Evolutionary conservation across 768 basidiomycete species (phyloP).

Genomic region (Serendipita indica): DNA sequence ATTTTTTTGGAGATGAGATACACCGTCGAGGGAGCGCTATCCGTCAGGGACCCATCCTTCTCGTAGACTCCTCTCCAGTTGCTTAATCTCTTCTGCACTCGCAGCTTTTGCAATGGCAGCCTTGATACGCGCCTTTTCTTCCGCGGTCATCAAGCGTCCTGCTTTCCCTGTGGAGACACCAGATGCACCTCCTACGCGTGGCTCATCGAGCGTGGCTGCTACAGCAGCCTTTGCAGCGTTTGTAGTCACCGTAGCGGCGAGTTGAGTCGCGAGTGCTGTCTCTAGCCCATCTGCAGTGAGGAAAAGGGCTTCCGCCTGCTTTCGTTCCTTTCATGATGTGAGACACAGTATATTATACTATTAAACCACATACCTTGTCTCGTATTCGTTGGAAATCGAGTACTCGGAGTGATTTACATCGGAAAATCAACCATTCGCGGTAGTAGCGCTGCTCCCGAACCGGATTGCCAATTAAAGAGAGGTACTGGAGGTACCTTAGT

Average conservation of each 20-base stretch:
- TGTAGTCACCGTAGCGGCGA: slow-evolving; percentile 58
- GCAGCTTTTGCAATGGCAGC: slow-evolving; percentile 82
- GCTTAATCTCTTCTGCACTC: slow-evolving; percentile 77
- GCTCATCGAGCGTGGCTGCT: slow-evolving; percentile 51
- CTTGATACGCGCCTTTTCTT: slow-evolving; percentile 77
- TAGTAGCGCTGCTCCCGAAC: slow-evolving; percentile 89
- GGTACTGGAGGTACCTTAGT: slow-evolving; percentile 53
- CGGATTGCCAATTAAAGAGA: slow-evolving; percentile 69
- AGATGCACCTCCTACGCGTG: slow-evolving; percentile 34
- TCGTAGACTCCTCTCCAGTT: slow-evolving; percentile 62
- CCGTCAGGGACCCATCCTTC: slow-evolving; percentile 65
- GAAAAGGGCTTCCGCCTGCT: slow-evolving; percentile 59
- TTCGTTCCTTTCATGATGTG: slow-evolving; percentile 52
- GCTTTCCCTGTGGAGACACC: slow-evolving; percentile 37
- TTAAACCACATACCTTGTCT: slow-evolving; percentile 56
- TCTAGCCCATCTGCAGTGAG: slow-evolving; percentile 63
- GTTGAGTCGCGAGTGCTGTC: slow-evolving; percentile 64
- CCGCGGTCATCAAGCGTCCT: slow-evolving; percentile 79
- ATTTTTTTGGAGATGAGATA: too few species aligned
- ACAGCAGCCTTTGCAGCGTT: slow-evolving; percentile 45
- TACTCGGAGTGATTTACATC: slow-evolving; percentile 74
- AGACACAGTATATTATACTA: too few species aligned
- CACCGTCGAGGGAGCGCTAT: too few species aligned
- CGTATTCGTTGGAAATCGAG: slow-evolving; percentile 90
- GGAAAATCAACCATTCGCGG: slow-evolving; percentile 89